A percentile compares a stretch with the other conserved stretches of the same genome.
These are phyloP conservation scores for Raphanus sativus DNA, from an alignment of 345 rosid genomes.

Conservation along the genomic window DNA sequence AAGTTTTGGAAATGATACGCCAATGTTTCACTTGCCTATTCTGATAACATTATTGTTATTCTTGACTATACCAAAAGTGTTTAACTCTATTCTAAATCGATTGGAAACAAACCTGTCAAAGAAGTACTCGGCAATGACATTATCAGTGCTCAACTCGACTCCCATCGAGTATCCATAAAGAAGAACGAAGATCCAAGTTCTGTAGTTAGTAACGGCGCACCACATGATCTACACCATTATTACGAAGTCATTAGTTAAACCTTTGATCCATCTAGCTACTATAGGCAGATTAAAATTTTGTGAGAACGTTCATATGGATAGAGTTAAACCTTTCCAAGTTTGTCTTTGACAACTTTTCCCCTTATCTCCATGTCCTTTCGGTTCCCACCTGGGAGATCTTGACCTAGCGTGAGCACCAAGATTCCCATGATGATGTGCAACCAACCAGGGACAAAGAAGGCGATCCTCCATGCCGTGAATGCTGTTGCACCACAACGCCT, in stretches of 20 bases:
- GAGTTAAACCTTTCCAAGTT: slow-evolving; percentile 57
- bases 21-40: no score
- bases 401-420: slow-evolving; percentile 60
- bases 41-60: neutral
- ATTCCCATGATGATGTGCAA: slow-evolving; percentile 61
- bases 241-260: neutral
- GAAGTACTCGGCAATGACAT: slow-evolving; percentile 71
- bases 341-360: slow-evolving; percentile 60
- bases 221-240: slow-evolving; percentile 45
- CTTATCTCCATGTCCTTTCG: slow-evolving; percentile 51
- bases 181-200: slow-evolving; percentile 67
- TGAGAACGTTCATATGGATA: neutral
- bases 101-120: slow-evolving; percentile 48
- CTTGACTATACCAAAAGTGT: neutral
- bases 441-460: slow-evolving; percentile 66
- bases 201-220: slow-evolving; percentile 58
- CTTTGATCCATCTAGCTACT: neutral
- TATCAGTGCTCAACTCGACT: slow-evolving; percentile 64
- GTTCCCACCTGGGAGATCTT: slow-evolving; percentile 76
- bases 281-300: neutral
- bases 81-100: no score
- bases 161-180: slow-evolving; percentile 69
- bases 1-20: no score
- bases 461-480: slow-evolving; percentile 71
- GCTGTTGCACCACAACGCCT: slow-evolving; percentile 49